Evolutionary conservation across 306 rosid species (phyloP).

Genomic region (Fragaria ananassa): DNA sequence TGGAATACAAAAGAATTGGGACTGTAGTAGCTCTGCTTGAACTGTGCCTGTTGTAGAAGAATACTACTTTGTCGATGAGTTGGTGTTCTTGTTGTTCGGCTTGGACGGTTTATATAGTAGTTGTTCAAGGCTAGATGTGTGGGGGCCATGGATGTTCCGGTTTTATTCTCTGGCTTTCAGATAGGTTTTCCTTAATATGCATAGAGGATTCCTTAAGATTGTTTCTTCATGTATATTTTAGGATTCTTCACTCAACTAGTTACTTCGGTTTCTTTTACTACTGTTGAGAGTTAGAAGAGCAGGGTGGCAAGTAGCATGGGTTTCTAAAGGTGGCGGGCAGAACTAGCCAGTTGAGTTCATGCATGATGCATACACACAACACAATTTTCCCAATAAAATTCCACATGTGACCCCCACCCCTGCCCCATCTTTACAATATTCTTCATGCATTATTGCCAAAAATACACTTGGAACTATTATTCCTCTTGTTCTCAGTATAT

Average conservation of each 20-base stretch:
- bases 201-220: constrained; percentile 35
- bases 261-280: constrained; percentile 9
- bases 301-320: constrained; percentile 23
- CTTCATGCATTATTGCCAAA: constrained; percentile 78
- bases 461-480: constrained; percentile 25
- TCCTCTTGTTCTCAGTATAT: constrained; percentile 34
- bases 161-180: constrained; percentile 37
- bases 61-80: constrained; percentile 28
- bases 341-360: constrained; percentile 32
- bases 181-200: constrained; percentile 26
- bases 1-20: constrained; percentile 6
- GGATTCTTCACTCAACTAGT: constrained; percentile 23
- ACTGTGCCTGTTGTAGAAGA: constrained; percentile 21
- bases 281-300: constrained; percentile 24
- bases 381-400: constrained; percentile 27
- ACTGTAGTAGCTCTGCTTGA: constrained; percentile 17
- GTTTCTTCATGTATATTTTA: not conserved
- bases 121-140: constrained; percentile 27
- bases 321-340: constrained; percentile 25
- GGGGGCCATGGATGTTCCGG: constrained; percentile 48
- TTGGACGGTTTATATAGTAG: constrained; percentile 54
- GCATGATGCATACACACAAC: constrained; percentile 5
- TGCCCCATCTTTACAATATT: constrained; percentile 63
- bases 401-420: constrained; percentile 29
- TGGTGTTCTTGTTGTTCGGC: constrained; percentile 44